Conservation (phyloP, 2,329 filamentous ascomycete genomes). For the Trichothecium roseum region DNA sequence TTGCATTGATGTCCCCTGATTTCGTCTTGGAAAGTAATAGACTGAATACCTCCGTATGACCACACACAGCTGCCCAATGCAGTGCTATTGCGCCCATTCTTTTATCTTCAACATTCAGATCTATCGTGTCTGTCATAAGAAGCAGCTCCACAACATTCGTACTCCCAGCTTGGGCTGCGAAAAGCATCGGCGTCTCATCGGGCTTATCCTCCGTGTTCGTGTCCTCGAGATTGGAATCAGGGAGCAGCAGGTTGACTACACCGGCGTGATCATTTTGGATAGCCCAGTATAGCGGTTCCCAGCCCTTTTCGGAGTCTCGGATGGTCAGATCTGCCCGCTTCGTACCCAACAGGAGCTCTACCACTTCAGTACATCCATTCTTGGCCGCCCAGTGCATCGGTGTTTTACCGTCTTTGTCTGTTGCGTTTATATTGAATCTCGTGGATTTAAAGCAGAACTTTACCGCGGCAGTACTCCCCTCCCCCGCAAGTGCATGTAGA, state of each 20-base stretch:
- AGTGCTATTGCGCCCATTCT: conserved; percentile 2
- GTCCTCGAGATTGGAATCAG: not conserved
- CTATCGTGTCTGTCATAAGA: not conserved
- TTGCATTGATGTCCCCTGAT: not conserved
- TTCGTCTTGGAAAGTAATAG: conserved; percentile 1
- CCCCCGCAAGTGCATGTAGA: too few relatives aligned
- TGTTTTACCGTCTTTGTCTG: too few relatives aligned
- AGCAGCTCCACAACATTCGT: conserved; percentile 2
- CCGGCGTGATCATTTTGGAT: too few relatives aligned
- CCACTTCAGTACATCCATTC: too few relatives aligned
- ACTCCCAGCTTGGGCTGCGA: not conserved
- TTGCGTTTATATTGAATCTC: too few relatives aligned
- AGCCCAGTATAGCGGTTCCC: too few relatives aligned
- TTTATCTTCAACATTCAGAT: not conserved
- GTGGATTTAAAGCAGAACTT: too few relatives aligned
- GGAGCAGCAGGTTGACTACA: not conserved
- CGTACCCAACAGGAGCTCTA: too few relatives aligned
- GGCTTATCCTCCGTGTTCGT: not conserved
- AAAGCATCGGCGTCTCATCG: not conserved
- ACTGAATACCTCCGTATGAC: conserved; percentile 1
- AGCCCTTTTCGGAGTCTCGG: too few relatives aligned
- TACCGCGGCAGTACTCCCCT: too few relatives aligned
- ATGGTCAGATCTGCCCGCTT: too few relatives aligned
- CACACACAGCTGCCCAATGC: conserved; percentile 1
- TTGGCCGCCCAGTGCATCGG: too few relatives aligned